Evolutionary conservation across 768 basidiomycete genomes (phyloP), one percentile per base, ranked within the genome.

Genomic region (Tephrocybe sp.): DNA sequence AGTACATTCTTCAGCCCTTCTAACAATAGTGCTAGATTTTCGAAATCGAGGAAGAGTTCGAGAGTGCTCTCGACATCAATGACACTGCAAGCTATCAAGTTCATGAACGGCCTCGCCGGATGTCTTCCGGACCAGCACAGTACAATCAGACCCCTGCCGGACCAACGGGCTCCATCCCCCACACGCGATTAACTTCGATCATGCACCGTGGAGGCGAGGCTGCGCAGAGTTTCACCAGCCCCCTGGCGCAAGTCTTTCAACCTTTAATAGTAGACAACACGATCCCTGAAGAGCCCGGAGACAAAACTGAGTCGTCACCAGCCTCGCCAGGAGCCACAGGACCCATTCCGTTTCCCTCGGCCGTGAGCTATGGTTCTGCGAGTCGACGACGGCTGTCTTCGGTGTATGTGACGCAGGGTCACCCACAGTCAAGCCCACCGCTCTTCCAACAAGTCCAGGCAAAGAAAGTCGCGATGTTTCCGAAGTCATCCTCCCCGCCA

Each of bases 231-330:
- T 71, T 73, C 25, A 62, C 73, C 8, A 86, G 85, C 60, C 89
- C 90, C 14, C 74, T 92, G 3, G 87, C 87, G 1, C 87, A 89
- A 62, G 72, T 89, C 12, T 92, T 80, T 63, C 85, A 85, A 49
- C 86, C 88, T 11, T 55, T 90, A 17, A 47, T 83, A 5, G 68
- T 87, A 14, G 80, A 84, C 45, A 79, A 81, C 1, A 67, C 73
- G 17, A 67, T 70, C 7, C 60, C 62, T 1, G 71, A 73, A 50
- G 68, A 72, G 12, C 51, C 45, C 8, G 48, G 43, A 8, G 58
- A 61, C 25, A 41, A 61, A 33, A 46, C 58, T 4, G 40, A 41
- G 28, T n/a, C 32, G 21, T 43, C 48, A 33, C 40, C 26, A 17
- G 18, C 32, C 25, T 45, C 49, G 12, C 24, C 11, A n/a, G 15